phyloP scores from a whole-genome alignment of 441 rosid species.

The Breynia disticha region DNA sequence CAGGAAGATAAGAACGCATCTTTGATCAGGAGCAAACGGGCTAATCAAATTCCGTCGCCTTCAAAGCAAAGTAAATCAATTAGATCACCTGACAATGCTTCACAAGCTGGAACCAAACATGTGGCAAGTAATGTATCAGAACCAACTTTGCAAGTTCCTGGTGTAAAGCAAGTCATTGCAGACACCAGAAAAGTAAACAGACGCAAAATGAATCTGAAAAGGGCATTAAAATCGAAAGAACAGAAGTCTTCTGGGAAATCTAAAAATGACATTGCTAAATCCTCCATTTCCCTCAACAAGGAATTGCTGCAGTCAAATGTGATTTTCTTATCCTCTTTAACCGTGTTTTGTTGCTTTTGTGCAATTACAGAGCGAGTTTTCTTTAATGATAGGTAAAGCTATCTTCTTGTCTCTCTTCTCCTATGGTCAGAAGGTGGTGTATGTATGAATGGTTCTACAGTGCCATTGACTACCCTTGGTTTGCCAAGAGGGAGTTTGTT shows the following conservation, averaged over 20 bases:
- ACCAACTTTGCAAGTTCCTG: conserved; percentile 39
- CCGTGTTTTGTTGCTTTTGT: neutral
- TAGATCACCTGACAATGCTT: conserved; percentile 29
- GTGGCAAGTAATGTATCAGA: conserved; percentile 21
- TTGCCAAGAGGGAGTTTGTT: conserved; percentile 85
- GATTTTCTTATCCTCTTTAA: conserved; percentile 4
- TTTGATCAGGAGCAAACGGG: conserved; percentile 33
- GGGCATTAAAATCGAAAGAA: conserved; percentile 29
- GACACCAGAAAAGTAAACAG: conserved; percentile 43
- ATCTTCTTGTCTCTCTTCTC: conserved; percentile 55
- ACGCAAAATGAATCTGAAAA: conserved; percentile 54
- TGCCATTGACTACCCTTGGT: conserved; percentile 98
- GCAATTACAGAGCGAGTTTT: neutral
- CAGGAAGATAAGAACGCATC: conserved; percentile 38
- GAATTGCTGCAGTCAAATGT: conserved; percentile 20
- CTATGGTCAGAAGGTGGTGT: conserved; percentile 74
- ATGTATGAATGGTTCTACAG: conserved; percentile 95
- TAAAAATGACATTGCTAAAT: conserved; percentile 27
- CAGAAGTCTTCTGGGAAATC: conserved; percentile 27
- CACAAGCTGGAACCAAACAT: conserved; percentile 32
- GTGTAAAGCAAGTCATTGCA: conserved; percentile 26
- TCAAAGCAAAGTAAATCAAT: conserved; percentile 40
- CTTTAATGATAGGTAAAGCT: conserved; percentile 46
- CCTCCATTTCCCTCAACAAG: conserved; percentile 23
- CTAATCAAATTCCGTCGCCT: conserved; percentile 33